phyloP scores from a whole-genome alignment of 2,329 filamentous ascomycete species.

The Aspergillus hortae region DNA sequence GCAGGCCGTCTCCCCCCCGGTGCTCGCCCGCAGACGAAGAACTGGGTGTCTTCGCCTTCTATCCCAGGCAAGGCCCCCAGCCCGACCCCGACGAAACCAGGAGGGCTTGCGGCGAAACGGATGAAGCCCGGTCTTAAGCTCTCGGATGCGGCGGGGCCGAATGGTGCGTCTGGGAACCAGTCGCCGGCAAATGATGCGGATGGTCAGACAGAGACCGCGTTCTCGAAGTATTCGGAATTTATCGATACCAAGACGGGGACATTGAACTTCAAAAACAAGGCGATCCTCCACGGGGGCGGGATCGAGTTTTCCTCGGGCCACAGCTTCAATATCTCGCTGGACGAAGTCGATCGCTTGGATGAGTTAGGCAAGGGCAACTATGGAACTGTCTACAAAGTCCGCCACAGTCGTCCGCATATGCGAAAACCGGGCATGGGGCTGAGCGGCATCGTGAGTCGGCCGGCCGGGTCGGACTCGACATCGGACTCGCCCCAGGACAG shows the following conservation, averaged over 20 bases:
- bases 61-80: conserved; percentile 29
- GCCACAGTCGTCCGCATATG: conserved; percentile 70
- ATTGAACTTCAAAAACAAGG: conserved; percentile 88
- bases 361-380: conserved; percentile 98
- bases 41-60: conserved; percentile 30
- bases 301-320: conserved; percentile 90
- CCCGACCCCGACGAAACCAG: conserved; percentile 37
- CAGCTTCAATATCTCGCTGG: conserved; percentile 88
- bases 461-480: conserved; percentile 17
- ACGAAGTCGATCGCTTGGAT: conserved; percentile 89
- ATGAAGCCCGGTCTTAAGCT: conserved; percentile 47
- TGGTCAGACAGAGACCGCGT: conserved; percentile 47
- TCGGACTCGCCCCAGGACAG: conserved; percentile 19
- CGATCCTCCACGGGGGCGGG: conserved; percentile 80
- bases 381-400: conserved; percentile 94
- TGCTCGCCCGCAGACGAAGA: conserved; percentile 29
- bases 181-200: conserved; percentile 23
- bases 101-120: conserved; percentile 46
- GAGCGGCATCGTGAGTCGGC: conserved; percentile 54
- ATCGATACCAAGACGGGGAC: conserved; percentile 90
- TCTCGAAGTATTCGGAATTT: conserved; percentile 72
- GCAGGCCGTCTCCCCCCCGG: conserved; percentile 26
- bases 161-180: conserved; percentile 45
- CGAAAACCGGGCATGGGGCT: conserved; percentile 58
- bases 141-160: conserved; percentile 45